phyloP scores from a whole-genome alignment of 192 early-diverging fungal genomes.

The Gamsiella multidivaricata region DNA sequence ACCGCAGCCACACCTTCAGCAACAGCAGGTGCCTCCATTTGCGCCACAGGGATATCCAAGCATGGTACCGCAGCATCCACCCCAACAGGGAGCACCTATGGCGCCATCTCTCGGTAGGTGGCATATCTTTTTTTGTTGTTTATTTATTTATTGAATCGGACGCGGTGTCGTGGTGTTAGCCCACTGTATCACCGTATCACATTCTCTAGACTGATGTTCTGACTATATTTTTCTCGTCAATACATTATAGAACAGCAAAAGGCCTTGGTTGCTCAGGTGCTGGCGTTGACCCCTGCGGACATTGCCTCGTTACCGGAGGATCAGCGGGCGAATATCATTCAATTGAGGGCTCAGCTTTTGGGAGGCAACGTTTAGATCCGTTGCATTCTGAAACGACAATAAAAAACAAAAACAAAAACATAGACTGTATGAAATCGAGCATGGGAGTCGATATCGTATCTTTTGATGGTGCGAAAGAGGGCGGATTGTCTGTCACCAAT shows the following conservation, averaged over 20 bases:
- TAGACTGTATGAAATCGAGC: background rate
- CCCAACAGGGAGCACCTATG: conserved; percentile 6
- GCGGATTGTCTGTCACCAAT: no score
- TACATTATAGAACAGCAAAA: conserved; percentile 69
- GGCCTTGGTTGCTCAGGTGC: conserved; percentile 80
- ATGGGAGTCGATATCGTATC: no score
- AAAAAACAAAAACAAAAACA: background rate
- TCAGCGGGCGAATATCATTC: conserved; percentile 78
- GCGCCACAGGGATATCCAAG: conserved; percentile 28
- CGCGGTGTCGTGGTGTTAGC: no score
- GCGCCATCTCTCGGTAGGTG: conserved; percentile 29
- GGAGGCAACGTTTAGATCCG: conserved; percentile 13
- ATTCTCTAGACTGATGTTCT: no score
- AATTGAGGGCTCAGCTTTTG: conserved; percentile 54
- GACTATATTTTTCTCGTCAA: background rate
- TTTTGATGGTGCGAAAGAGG: no score
- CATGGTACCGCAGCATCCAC: conserved; percentile 11
- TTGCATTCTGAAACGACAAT: background rate
- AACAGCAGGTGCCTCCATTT: conserved; percentile 18
- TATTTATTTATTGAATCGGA: background rate
- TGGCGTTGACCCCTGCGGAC: conserved; percentile 85
- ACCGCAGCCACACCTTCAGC: conserved; percentile 39
- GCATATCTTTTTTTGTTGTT: background rate
- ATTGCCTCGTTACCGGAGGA: conserved; percentile 82
- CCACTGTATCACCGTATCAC: no score